phyloP scores from a whole-genome alignment of 495 filamentous ascomycete species.

The Aspergillus cavernicola region DNA sequence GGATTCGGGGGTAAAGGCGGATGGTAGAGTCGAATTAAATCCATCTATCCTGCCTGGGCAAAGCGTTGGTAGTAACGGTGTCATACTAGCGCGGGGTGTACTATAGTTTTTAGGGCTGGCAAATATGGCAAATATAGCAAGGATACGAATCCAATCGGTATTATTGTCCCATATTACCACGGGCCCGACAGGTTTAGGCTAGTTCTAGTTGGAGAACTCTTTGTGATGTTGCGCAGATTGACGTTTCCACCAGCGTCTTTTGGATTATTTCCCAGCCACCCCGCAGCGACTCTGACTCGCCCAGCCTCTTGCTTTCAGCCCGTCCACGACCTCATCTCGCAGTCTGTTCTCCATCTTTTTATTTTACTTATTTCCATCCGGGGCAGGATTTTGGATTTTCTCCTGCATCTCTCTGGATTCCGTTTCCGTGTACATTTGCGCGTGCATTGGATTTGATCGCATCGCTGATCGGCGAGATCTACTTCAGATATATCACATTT shows the following conservation, averaged over 20 bases:
- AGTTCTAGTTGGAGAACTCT: not conserved
- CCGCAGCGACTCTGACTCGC: constrained; percentile 19
- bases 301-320: constrained; percentile 22
- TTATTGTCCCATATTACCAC: not conserved
- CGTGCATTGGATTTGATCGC: constrained; percentile 2
- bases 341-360: constrained; percentile 5
- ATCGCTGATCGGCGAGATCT: not conserved
- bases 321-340: constrained; percentile 9
- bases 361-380: constrained; percentile 8
- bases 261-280: constrained; percentile 26
- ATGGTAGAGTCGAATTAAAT: constrained; percentile 26
- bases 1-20: constrained; percentile 60
- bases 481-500: not conserved
- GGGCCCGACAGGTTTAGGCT: not conserved
- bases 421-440: constrained; percentile 8
- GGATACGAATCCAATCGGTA: not conserved
- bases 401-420: constrained; percentile 6
- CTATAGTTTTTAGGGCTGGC: constrained; percentile 8
- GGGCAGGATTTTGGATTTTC: constrained; percentile 3
- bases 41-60: not conserved
- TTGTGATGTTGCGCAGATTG: constrained; percentile 7
- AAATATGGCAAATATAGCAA: not conserved
- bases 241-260: not conserved
- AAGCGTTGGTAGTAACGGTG: not conserved
- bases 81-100: not conserved